These are phyloP conservation scores for Entophlyctis helioformis DNA, from an alignment of 192 early-diverging fungal genomes.

Conservation along the genomic window DNA sequence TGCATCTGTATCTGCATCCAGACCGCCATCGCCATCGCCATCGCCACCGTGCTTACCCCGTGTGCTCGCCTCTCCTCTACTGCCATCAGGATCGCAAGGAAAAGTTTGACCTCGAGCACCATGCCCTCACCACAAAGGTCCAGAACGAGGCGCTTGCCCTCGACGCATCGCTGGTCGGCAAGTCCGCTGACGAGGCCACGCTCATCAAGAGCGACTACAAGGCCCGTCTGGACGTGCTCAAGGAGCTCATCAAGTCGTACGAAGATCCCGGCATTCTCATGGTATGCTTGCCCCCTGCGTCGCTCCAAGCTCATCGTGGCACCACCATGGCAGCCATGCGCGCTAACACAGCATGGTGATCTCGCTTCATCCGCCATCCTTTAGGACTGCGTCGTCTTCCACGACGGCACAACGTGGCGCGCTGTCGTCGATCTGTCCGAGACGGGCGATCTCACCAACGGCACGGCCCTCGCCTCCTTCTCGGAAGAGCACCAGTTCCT, in stretches of 20 bases:
- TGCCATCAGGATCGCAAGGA: conserved; percentile 22
- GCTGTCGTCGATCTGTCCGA: conserved; percentile 68
- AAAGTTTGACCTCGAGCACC: conserved; percentile 25
- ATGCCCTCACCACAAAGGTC: conserved; percentile 18
- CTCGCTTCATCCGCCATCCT: conserved; percentile 27
- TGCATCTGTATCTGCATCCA: not conserved
- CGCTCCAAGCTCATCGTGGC: too few species aligned
- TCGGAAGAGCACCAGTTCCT: conserved; percentile 56
- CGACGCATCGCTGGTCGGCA: conserved; percentile 26
- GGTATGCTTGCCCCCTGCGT: too few species aligned
- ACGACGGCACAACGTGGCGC: conserved; percentile 82
- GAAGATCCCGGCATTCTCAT: conserved; percentile 55
- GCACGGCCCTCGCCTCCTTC: conserved; percentile 57
- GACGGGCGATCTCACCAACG: conserved; percentile 58
- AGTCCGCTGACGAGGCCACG: conserved; percentile 31
- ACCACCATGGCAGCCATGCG: too few species aligned
- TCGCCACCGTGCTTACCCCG: too few species aligned
- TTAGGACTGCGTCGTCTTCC: conserved; percentile 73
- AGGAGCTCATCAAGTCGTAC: conserved; percentile 43
- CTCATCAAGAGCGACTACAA: conserved; percentile 41
- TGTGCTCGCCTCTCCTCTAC: too few species aligned
- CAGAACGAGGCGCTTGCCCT: conserved; percentile 32
- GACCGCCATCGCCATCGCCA: too few species aligned
- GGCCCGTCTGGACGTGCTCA: conserved; percentile 53
- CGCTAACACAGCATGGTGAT: conserved; percentile 1